Base-by-base conservation (phyloP, 371 early-diverging fungal genomes). In the Catenaria anguillulae region DNA sequence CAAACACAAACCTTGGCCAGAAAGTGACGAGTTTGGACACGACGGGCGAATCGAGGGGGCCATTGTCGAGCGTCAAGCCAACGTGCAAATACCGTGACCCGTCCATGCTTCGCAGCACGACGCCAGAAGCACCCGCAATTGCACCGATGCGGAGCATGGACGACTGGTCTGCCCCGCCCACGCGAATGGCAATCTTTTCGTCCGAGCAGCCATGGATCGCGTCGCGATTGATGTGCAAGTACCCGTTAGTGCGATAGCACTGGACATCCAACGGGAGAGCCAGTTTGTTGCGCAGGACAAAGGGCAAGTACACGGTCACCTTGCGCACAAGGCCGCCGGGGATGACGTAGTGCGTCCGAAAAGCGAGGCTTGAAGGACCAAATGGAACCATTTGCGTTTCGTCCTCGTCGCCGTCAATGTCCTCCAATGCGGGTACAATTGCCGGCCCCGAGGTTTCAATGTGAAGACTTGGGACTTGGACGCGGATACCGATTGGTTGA, bases 1-100 rank as follows among this genome's bases (percentile, higher is more conserved):
- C 87, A 60, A 95, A 62, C 15, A 95, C 83, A 69, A 87, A 98
- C 4, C 98, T 79, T 8, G 98, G 92, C 0, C 91, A 78, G 60
- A 98, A 83, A 0, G 91, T 88, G 23, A 97, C 85, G 4, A 94
- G 78, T 71, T 90, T 93, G 23, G 85, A 85, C 63, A 87, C 55
- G 62, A 73, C 78, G 65, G 77, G 85, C 72, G 86, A 54, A 29
- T 62, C 37, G 5, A 12, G 8, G 33, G n/a, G 21, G 10, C 56
- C 60, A 21, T 60, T 61, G 36, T 21, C n/a, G 26, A 60, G 12
- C 42, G 24, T 6, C 23, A 60, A 23, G 23, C 60, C 60, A 17
- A 60, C 54, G 56, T 37, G 56, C 60, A 21, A 55, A 19, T 8
- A n/a, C n/a, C n/a, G n/a, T n/a, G n/a, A n/a, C n/a, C n/a, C n/a